These are phyloP conservation scores for Penicillium sumatraense DNA, from an alignment of 2,329 filamentous ascomycete species.

Conservation along the genomic window DNA sequence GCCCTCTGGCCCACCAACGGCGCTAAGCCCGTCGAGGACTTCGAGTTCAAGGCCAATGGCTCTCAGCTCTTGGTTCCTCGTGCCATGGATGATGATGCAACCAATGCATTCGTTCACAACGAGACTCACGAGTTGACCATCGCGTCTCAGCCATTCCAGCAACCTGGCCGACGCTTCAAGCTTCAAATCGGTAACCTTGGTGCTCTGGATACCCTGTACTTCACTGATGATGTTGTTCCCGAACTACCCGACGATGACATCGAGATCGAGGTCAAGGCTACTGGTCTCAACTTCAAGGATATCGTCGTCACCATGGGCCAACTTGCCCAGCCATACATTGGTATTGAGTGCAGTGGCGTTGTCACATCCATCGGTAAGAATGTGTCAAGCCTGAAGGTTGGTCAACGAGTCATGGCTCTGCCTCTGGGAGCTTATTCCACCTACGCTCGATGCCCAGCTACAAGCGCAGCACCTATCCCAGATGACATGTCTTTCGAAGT, in stretches of 20 bases:
- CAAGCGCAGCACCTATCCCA: conserved; percentile 26
- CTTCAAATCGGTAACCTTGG: conserved; percentile 27
- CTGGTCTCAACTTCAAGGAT: conserved; percentile 43
- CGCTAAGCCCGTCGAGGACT: conserved; percentile 17
- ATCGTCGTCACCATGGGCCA: conserved; percentile 43
- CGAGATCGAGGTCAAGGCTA: conserved; percentile 42
- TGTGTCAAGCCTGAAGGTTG: conserved; percentile 33
- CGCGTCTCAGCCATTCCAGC: conserved; percentile 27
- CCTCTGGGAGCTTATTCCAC: conserved; percentile 36
- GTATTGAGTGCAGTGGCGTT: conserved; percentile 41
- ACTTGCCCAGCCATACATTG: conserved; percentile 32
- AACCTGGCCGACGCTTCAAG: conserved; percentile 26
- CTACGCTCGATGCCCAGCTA: conserved; percentile 31
- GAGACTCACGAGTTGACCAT: conserved; percentile 29
- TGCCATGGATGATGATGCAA: conserved; percentile 19
- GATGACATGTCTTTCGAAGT: conserved; percentile 25
- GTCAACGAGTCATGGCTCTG: conserved; percentile 41
- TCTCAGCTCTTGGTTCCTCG: conserved; percentile 26
- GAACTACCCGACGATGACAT: conserved; percentile 30
- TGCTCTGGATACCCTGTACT: conserved; percentile 30
- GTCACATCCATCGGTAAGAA: conserved; percentile 36
- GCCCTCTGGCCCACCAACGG: conserved; percentile 23
- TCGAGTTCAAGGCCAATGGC: conserved; percentile 27
- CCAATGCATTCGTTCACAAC: conserved; percentile 29
- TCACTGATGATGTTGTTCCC: conserved; percentile 23